Evolutionary conservation across 2,329 filamentous ascomycete species (phyloP), one percentile per base, ranked within the genome.

Genomic region (Botryotinia narcissicola): DNA sequence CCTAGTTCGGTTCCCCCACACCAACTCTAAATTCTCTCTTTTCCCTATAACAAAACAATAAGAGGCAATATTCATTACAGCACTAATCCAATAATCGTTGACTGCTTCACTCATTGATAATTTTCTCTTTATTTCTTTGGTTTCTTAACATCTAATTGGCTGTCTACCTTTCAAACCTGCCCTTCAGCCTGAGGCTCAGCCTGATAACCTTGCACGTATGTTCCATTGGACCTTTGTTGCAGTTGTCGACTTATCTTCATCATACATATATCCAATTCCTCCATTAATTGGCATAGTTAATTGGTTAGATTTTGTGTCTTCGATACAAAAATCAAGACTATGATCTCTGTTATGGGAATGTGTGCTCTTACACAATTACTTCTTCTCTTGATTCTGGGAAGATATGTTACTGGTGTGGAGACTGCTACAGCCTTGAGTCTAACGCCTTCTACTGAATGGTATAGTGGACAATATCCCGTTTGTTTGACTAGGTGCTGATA

Each of bases 381-480:
- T 37, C 48, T 40, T 35, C 32, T 67, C 16, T n/a, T 67, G 25
- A 9, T 51, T 22, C 51, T 51, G 14, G 63, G 14, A 4, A 25
- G n/a, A 25, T 20, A 40, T 37, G 32, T 54, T n/a, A 25, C 18
- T 42, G n/a, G 69, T 42, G 54, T 67, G 25, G 61, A 72, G n/a
- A 62, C 73, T 16, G 60, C 73, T 16, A 62, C 72, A 20, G 72
- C 78, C 14, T 72, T 80, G 66, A 79, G 77, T 63, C 74, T 80
- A 12, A 75, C 78, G 3, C 79, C 80, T 29, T 80, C 79, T 35
- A 76, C 74, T 14, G 73, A 75, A 57, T 80, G 79, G 80, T 81
- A 68, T 72, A 69, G 68, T 29, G 22, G 20, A 48, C 42, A 12
- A 18, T 10, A 35, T 14, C 5, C 46, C 14, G 6, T 44, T 20